Percentiles rank a stretch among this genome's conserved stretches.
These are phyloP conservation scores for Epichloe elymi DNA, from an alignment of 2,329 filamentous ascomycete genomes.

Conservation along the genomic window DNA sequence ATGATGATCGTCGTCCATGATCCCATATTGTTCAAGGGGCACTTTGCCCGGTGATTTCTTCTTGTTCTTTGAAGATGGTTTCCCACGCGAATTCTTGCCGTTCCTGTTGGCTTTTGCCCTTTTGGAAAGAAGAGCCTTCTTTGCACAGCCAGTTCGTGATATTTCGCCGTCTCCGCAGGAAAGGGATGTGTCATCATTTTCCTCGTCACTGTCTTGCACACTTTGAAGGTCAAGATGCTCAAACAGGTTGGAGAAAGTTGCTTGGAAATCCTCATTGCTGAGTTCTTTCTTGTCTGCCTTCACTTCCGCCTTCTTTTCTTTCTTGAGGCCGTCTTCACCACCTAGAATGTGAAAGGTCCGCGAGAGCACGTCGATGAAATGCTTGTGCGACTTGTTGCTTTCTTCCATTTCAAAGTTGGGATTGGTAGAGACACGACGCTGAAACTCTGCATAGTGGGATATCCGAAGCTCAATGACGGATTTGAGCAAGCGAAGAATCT, in stretches of 20 bases:
- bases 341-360: slow-evolving; percentile 24
- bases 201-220: background rate
- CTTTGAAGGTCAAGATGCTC: background rate
- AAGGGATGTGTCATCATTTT: background rate
- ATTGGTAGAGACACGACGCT: slow-evolving; percentile 17
- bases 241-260: slow-evolving; percentile 1
- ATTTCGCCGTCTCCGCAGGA: background rate
- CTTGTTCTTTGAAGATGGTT: background rate
- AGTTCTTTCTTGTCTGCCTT: background rate
- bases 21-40: slow-evolving; percentile 9
- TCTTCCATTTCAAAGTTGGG: slow-evolving; percentile 22
- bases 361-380: slow-evolving; percentile 28
- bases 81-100: background rate
- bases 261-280: background rate
- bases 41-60: slow-evolving; percentile 2
- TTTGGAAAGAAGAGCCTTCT: background rate
- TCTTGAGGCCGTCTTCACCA: slow-evolving; percentile 14
- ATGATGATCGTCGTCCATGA: slow-evolving; percentile 11
- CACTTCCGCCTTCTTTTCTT: background rate
- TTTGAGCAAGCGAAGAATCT: slow-evolving; percentile 23
- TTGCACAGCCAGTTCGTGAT: background rate
- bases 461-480: slow-evolving; percentile 25
- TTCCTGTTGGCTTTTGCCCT: background rate
- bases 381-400: slow-evolving; percentile 26
- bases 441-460: slow-evolving; percentile 16